A percentile compares a stretch with the other conserved stretches of the same genome.
These are phyloP conservation scores for Boeremia lycopersici DNA, from an alignment of 2,329 filamentous ascomycete genomes.

Conservation along the genomic window DNA sequence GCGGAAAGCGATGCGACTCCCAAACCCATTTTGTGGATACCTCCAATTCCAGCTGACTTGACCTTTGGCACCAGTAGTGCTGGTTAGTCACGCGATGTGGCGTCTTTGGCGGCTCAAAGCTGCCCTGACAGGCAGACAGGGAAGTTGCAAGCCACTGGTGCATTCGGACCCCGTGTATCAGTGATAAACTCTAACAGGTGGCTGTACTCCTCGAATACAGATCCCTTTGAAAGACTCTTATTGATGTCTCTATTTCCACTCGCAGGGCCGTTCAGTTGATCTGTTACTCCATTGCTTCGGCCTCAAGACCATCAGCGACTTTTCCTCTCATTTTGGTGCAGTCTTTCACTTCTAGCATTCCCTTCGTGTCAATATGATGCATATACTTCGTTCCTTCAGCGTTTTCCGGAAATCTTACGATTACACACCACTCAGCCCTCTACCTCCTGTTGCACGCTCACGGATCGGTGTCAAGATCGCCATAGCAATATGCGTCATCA, in stretches of 20 bases:
- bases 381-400: constrained; percentile 2
- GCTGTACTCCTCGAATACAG: background rate
- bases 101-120: no score
- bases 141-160: no score
- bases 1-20: background rate
- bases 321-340: background rate
- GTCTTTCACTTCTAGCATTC: background rate
- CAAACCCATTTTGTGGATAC: background rate
- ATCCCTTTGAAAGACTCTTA: background rate
- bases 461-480: constrained; percentile 9
- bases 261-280: background rate
- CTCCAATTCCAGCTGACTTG: background rate
- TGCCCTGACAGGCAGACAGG: no score
- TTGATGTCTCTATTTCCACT: background rate
- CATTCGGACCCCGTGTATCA: no score
- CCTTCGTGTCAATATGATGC: background rate
- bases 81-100: no score
- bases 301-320: background rate
- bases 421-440: constrained; percentile 4
- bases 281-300: background rate
- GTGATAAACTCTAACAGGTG: no score
- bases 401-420: constrained; percentile 13
- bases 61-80: no score
- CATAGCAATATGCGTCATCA: constrained; percentile 3
- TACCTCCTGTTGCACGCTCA: constrained; percentile 11